Percentiles rank a stretch among this genome's conserved stretches.
Conservation (phyloP, 148 eudicot species). For the Salicornia ramosissima region DNA sequence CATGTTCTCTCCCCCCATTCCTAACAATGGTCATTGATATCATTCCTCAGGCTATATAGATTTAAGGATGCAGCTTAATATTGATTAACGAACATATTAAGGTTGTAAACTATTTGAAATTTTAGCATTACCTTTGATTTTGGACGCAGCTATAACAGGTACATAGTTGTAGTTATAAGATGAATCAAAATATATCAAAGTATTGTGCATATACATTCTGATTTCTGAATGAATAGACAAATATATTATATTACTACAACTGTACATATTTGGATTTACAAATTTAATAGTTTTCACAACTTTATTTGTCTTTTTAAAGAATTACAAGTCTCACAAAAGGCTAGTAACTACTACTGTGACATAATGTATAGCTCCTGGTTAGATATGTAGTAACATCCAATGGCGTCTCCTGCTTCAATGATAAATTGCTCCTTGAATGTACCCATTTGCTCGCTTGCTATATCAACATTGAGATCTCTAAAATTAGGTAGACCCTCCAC, state of each 20-base stretch:
- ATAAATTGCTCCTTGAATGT: conserved; percentile 85
- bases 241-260: neutral
- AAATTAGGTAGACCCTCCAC: conserved; percentile 88
- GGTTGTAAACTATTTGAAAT: neutral
- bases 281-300: neutral
- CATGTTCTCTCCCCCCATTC: too few relatives aligned
- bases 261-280: neutral
- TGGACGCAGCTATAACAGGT: neutral
- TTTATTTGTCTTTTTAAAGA: neutral
- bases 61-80: neutral
- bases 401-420: conserved; percentile 53
- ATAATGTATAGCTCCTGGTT: conserved; percentile 83
- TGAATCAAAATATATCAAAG: too few relatives aligned
- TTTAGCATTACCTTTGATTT: neutral
- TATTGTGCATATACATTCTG: neutral
- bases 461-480: conserved; percentile 65
- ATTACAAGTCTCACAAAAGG: neutral
- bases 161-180: too few relatives aligned
- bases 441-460: conserved; percentile 61
- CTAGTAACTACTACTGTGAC: conserved; percentile 3
- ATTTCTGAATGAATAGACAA: neutral
- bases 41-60: neutral
- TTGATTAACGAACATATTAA: neutral
- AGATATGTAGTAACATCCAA: conserved; percentile 60
- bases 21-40: too few relatives aligned